These are phyloP conservation scores for Pestalotiopsis sp. DNA, from an alignment of 2,329 filamentous ascomycete species.

Conservation along the genomic window DNA sequence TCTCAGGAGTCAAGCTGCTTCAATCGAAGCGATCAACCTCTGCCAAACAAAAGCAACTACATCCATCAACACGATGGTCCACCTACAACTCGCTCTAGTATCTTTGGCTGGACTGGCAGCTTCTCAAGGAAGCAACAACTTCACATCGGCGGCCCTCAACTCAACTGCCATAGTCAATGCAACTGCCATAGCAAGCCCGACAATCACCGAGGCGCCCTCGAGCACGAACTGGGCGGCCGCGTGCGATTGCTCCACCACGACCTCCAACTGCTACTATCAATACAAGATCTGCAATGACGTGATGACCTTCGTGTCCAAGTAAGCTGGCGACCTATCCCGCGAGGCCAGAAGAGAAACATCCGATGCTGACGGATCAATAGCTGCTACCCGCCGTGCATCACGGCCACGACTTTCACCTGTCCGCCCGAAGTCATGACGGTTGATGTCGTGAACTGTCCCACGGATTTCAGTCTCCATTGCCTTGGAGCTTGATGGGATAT, in stretches of 20 bases:
- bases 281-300: conserved; percentile 1
- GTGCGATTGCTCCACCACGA: not conserved
- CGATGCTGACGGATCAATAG: not conserved
- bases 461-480: not conserved
- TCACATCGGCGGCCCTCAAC: not conserved
- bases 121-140: not conserved
- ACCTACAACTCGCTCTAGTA: not conserved
- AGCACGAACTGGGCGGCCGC: not conserved
- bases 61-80: not conserved
- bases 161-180: not conserved
- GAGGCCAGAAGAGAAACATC: not conserved
- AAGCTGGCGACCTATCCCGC: not conserved
- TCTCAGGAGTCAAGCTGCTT: not conserved
- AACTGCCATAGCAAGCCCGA: not conserved
- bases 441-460: not conserved
- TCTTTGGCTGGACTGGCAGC: not conserved
- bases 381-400: not conserved
- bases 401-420: conserved; percentile 1
- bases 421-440: not conserved
- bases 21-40: not conserved
- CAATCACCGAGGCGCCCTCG: not conserved
- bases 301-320: conserved; percentile 3
- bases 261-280: conserved; percentile 1
- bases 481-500: not conserved
- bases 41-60: not conserved